These are phyloP conservation scores for Solanum microdontum DNA, from an alignment of 257 asterid genomes.

Conservation along the genomic window DNA sequence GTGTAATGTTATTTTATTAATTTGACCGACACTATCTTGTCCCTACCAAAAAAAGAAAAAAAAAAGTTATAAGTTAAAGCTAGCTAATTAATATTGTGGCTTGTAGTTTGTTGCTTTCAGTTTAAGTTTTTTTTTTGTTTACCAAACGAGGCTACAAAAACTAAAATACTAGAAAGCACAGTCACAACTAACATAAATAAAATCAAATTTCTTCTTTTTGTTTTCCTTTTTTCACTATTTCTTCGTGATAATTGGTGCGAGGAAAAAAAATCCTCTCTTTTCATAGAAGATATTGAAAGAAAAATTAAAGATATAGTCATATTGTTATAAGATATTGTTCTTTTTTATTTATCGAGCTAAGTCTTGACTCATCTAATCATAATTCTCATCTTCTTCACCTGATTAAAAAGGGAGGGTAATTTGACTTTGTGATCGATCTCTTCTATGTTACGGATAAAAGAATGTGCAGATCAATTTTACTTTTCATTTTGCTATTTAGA, in stretches of 20 bases:
- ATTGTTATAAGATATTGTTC: no score
- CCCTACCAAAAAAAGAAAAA: neutral
- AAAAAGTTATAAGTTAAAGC: neutral
- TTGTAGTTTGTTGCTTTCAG: neutral
- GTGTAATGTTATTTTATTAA: neutral
- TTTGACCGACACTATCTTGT: neutral
- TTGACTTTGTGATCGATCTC: no score
- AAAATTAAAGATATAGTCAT: no score
- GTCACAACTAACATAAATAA: neutral
- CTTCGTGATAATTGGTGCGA: no score
- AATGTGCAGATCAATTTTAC: neutral
- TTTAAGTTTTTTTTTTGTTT: neutral
- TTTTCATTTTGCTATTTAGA: no score
- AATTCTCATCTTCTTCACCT: no score
- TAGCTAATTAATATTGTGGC: neutral
- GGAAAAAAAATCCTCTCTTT: no score
- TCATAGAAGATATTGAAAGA: no score
- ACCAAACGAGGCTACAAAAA: neutral
- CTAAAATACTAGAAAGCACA: neutral
- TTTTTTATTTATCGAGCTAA: neutral
- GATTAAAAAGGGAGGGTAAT: neutral
- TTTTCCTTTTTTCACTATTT: no score
- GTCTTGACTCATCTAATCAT: no score
- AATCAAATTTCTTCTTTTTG: no score
- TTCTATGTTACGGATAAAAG: no score